Evolutionary conservation across 108 stramenopile genomes (phyloP), one percentile per base, ranked within the genome.

Genomic region (Discostella pseudostelligera): DNA sequence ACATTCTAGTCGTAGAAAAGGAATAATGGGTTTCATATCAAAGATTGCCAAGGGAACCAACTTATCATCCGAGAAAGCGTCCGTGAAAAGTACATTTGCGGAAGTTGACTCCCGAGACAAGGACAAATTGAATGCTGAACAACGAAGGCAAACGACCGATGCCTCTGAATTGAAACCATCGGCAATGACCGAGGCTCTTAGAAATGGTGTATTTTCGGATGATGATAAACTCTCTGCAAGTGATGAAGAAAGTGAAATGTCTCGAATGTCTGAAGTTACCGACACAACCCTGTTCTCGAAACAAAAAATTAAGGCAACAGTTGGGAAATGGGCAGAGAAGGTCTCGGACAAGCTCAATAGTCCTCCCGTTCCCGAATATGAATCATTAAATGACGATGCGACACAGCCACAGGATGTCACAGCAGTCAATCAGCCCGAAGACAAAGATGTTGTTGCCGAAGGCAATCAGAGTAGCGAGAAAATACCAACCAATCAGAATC

Each of bases 271-370:
- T 48, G 74, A 67, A 17, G 45, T 25, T 19, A 67, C 74, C 4
- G 35, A 49, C 10, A 48, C 49, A 28, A 65, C 63, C 28, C 55
- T 71, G n/a, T 78, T 78, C 40, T 71, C 77, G 3, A 59, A 63
- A 21, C 39, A 47, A 32, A 66, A 54, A 35, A 29, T 67, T 22
- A 50, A 43, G 29, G 28, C 54, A 44, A 36, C 59, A 0, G 40
- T 78, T 16, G 59, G 59, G 9, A 71, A 71, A 57, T 59, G 70
- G 35, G 49, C 68, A 3, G 69, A 36, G 0, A 78, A 70, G 50
- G 55, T 78, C 54, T 19, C 65, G 3, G 57, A 56, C 29, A 48
- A 54, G 55, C 44, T 45, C 20, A 61, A 28, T 46, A 68, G 44
- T 65, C 64, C 64, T 12, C 54, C 56, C 2, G 66, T 39, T 59